phyloP scores from a whole-genome alignment of 2,329 filamentous ascomycete species.

The Penicillium hesseltinei region DNA sequence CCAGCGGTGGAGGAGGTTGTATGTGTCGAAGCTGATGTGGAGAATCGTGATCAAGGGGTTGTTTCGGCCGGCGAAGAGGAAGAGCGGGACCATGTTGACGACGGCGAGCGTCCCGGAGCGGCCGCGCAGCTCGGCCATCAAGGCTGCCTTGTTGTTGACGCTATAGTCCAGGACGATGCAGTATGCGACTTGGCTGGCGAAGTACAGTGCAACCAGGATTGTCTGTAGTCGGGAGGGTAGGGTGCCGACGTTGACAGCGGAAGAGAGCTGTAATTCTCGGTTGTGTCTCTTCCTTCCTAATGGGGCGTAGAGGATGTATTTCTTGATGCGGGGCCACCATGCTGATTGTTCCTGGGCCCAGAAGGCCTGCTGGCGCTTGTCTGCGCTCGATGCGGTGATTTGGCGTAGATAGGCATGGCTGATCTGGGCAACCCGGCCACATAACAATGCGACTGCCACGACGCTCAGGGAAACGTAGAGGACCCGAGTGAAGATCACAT shows the following conservation, averaged over 20 bases:
- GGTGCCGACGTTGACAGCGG: conserved; percentile 69
- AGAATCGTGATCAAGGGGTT: conserved; percentile 83
- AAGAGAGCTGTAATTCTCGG: conserved; percentile 66
- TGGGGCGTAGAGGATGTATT: conserved; percentile 58
- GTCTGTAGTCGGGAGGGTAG: conserved; percentile 77
- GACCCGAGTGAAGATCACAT: conserved; percentile 41
- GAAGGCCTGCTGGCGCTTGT: conserved; percentile 42
- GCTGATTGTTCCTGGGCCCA: conserved; percentile 45
- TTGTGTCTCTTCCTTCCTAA: conserved; percentile 75
- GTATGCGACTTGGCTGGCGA: conserved; percentile 74
- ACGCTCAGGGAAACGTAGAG: conserved; percentile 39
- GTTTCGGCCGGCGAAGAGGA: conserved; percentile 87
- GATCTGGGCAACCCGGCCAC: conserved; percentile 44
- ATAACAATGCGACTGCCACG: conserved; percentile 39
- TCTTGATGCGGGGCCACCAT: conserved; percentile 47
- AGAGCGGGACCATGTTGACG: conserved; percentile 87
- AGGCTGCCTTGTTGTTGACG: conserved; percentile 48
- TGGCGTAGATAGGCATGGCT: conserved; percentile 47
- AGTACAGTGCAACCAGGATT: conserved; percentile 64
- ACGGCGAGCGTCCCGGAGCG: conserved; percentile 79
- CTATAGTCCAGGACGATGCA: conserved; percentile 53
- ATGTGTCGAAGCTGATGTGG: conserved; percentile 91
- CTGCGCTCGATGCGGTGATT: conserved; percentile 41
- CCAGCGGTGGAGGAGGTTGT: conserved; percentile 87
- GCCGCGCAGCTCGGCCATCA: conserved; percentile 80